Evolutionary conservation across 129 eudicot genomes (phyloP).

Genomic region (Lactuca sativa): DNA sequence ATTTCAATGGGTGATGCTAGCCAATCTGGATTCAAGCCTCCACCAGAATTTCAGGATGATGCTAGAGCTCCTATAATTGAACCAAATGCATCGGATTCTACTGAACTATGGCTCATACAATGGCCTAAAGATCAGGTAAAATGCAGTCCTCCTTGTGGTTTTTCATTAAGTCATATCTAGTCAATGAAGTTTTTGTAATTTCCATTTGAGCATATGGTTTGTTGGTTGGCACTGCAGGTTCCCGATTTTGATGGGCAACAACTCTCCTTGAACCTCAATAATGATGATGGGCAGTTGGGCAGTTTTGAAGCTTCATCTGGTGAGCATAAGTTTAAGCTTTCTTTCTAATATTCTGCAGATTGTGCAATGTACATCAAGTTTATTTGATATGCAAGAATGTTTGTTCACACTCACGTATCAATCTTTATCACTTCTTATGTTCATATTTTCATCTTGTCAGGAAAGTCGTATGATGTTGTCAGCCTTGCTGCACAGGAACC

Average conservation of each 20-base stretch:
- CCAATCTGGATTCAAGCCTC: constrained; percentile 42
- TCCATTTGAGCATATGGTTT: constrained; percentile 11
- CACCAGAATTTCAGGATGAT: constrained; percentile 55
- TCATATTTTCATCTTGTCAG: constrained; percentile 36
- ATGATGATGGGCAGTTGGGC: constrained; percentile 54
- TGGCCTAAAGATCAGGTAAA: constrained; percentile 61
- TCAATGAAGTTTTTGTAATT: neutral
- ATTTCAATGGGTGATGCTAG: constrained; percentile 32
- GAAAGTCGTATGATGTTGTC: constrained; percentile 66
- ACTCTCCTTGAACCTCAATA: constrained; percentile 50
- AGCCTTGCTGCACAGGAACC: constrained; percentile 54
- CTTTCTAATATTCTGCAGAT: neutral
- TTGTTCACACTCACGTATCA: neutral
- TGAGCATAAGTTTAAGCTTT: constrained; percentile 24
- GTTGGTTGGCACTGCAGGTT: constrained; percentile 37
- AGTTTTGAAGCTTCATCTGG: constrained; percentile 60
- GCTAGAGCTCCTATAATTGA: constrained; percentile 50
- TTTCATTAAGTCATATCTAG: neutral
- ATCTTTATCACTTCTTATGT: neutral
- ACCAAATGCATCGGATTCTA: constrained; percentile 43
- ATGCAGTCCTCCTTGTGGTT: neutral
- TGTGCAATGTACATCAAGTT: neutral
- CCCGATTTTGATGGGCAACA: constrained; percentile 70
- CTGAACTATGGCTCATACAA: constrained; percentile 81
- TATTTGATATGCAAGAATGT: neutral